A percentile compares a stretch with the other conserved stretches of the same genome.
phyloP scores from a whole-genome alignment of 345 rosid genomes.

The Microthlaspi erraticum region DNA sequence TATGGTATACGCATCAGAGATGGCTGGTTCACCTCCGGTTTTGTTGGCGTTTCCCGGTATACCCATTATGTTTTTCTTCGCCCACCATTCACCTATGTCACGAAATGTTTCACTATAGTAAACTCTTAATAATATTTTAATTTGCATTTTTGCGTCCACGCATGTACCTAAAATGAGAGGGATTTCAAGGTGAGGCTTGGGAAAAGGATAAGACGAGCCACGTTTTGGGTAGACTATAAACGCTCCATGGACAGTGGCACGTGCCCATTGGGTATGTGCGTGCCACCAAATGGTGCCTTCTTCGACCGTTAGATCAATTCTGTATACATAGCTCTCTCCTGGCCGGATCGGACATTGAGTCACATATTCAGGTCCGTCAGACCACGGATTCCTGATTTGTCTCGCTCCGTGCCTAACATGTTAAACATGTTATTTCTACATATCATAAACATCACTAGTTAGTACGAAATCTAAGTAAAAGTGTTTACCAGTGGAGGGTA shows the following conservation, averaged over 20 bases:
- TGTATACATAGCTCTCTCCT: conserved; percentile 61
- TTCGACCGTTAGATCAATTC: conserved; percentile 51
- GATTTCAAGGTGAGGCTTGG: conserved; percentile 56
- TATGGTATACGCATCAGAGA: conserved; percentile 83
- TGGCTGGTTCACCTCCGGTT: conserved; percentile 70
- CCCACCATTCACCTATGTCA: conserved; percentile 85
- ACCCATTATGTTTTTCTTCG: conserved; percentile 59
- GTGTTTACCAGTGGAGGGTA: conserved; percentile 60
- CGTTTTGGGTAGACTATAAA: conserved; percentile 57
- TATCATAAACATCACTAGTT: background rate
- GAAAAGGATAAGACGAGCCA: conserved; percentile 62
- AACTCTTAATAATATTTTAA: no score
- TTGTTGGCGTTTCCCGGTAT: conserved; percentile 55
- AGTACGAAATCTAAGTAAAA: background rate
- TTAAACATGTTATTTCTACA: background rate
- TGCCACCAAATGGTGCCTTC: conserved; percentile 98
- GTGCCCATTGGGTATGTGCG: conserved; percentile 76
- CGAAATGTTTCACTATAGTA: background rate
- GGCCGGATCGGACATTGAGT: conserved; percentile 84
- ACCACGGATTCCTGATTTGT: conserved; percentile 48
- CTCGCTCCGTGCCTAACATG: conserved; percentile 54
- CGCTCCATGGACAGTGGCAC: conserved; percentile 89
- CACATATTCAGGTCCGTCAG: conserved; percentile 55
- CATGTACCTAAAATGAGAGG: conserved; percentile 62
- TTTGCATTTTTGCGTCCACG: no score